Percentiles rank a stretch among this genome's conserved stretches.
Evolutionary conservation across 192 early-diverging fungal genomes (phyloP).

Genomic region (Coemansia sp.): DNA sequence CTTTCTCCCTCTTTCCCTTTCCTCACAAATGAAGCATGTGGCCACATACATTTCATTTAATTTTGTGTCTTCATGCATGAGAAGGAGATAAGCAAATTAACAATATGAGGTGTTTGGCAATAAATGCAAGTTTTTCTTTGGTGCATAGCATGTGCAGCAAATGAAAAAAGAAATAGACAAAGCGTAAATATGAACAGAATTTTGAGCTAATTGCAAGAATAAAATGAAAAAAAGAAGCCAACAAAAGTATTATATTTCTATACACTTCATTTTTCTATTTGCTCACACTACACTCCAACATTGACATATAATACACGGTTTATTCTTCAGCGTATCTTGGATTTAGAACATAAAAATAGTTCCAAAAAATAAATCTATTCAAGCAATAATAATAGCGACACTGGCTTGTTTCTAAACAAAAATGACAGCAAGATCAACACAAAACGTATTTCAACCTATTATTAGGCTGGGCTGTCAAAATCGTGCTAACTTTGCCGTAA

Average conservation of each 20-base stretch:
- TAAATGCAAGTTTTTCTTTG: conserved; percentile 5
- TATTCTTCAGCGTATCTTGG: no score
- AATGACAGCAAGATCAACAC: background rate
- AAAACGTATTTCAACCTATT: no score
- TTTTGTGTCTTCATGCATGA: background rate
- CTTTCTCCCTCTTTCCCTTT: background rate
- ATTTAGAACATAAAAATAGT: no score
- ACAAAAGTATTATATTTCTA: no score
- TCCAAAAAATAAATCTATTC: background rate
- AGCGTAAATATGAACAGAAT: background rate
- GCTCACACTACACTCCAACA: no score
- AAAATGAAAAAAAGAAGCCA: background rate
- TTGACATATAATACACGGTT: no score
- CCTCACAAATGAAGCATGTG: conserved; percentile 4
- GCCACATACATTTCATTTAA: conserved; percentile 3
- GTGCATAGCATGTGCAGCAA: background rate
- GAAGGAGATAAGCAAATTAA: background rate
- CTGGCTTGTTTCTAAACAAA: background rate
- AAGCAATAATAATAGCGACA: background rate
- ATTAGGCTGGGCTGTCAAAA: background rate
- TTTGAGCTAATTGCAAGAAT: background rate
- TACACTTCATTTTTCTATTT: no score
- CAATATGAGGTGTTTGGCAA: background rate
- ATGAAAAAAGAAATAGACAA: background rate
- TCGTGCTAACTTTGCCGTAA: background rate